These are phyloP conservation scores for Fusarium piperis DNA, from an alignment of 2,329 filamentous ascomycete species.

Conservation along the genomic window DNA sequence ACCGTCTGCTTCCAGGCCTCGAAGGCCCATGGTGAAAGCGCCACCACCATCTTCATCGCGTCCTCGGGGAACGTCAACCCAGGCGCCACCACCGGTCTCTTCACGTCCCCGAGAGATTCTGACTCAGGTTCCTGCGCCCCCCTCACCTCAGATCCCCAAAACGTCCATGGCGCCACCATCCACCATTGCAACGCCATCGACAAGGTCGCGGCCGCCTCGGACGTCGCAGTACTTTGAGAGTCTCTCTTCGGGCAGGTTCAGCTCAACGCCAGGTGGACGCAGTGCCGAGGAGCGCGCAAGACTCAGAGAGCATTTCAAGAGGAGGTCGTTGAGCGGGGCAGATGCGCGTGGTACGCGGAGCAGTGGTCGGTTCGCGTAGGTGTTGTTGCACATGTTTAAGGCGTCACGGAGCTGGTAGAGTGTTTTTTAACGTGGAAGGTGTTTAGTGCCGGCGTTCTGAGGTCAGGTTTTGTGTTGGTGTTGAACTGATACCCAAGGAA, in stretches of 20 bases:
- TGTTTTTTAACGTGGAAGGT: not conserved
- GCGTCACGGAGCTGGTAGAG: not conserved
- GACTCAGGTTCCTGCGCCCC: conserved; percentile 23
- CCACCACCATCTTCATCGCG: conserved; percentile 16
- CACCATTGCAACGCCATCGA: conserved; percentile 18
- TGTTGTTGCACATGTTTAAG: not conserved
- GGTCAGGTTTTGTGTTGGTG: not conserved
- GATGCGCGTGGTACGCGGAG: conserved; percentile 8
- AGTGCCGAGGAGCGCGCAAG: conserved; percentile 37
- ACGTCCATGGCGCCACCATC: conserved; percentile 32
- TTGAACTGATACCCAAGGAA: conserved; percentile 20
- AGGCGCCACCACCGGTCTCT: conserved; percentile 11
- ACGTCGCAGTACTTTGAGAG: conserved; percentile 38
- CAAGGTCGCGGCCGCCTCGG: conserved; percentile 22
- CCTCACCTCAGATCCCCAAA: conserved; percentile 29
- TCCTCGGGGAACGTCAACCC: conserved; percentile 10
- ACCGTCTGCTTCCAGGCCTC: not conserved
- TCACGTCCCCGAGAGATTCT: conserved; percentile 7
- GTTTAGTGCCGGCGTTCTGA: conserved; percentile 2
- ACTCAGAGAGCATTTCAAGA: conserved; percentile 43
- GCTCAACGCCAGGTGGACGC: conserved; percentile 18
- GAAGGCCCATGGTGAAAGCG: not conserved
- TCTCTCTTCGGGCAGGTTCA: conserved; percentile 22
- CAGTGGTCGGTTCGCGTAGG: conserved; percentile 11
- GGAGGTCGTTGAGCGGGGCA: conserved; percentile 17